These are phyloP conservation scores for Pogostemon cablin DNA, from an alignment of 257 asterid species.

Conservation along the genomic window DNA sequence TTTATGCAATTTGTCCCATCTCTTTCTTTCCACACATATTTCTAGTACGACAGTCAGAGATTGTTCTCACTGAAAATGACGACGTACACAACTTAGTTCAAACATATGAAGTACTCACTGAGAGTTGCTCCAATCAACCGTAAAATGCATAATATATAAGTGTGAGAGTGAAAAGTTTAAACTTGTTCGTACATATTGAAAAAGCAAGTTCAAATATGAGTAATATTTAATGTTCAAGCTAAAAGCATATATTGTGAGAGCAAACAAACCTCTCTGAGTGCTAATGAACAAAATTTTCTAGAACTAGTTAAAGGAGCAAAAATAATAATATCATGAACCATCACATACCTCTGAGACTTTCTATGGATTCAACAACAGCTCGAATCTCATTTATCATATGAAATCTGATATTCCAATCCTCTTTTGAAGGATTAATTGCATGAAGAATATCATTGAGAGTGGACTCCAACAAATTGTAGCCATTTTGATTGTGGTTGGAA, in stretches of 20 bases:
- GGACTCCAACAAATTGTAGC: constrained; percentile 50
- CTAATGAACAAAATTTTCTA: constrained; percentile 3
- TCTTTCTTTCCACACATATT: background rate
- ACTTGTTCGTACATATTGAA: background rate
- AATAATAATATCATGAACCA: constrained; percentile 23
- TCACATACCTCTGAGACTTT: constrained; percentile 77
- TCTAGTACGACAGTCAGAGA: no score
- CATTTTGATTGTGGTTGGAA: constrained; percentile 38
- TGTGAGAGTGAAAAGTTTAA: background rate
- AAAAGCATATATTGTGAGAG: background rate
- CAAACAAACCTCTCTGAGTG: background rate
- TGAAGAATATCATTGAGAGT: constrained; percentile 54
- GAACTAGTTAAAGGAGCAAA: constrained; percentile 1
- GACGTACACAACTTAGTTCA: no score
- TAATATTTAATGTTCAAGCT: background rate
- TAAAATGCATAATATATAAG: background rate
- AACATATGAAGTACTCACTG: no score
- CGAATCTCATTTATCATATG: constrained; percentile 57
- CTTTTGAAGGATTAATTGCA: constrained; percentile 54
- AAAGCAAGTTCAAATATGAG: background rate
- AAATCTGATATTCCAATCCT: constrained; percentile 71
- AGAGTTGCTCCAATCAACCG: background rate
- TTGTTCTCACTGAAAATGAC: no score
- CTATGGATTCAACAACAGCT: constrained; percentile 56
- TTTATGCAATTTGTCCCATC: background rate